phyloP scores from a whole-genome alignment of 2,329 filamentous ascomycete genomes.

The Scorias spongiosa region DNA sequence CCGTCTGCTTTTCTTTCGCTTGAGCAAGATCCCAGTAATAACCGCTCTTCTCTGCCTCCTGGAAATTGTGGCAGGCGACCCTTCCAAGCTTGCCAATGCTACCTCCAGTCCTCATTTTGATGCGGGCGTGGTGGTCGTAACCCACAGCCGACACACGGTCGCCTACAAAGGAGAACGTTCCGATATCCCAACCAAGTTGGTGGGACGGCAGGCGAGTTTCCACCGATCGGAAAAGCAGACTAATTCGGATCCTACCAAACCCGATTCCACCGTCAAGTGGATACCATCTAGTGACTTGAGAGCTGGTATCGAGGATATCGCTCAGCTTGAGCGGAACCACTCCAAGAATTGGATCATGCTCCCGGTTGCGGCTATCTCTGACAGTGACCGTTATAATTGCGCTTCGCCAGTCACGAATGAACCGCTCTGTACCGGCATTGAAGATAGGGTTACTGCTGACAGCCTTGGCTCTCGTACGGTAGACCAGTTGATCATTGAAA shows the following conservation, averaged over 20 bases:
- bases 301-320: constrained; percentile 74
- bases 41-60: constrained; percentile 39
- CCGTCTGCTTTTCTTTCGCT: constrained; percentile 31
- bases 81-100: constrained; percentile 57
- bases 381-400: constrained; percentile 76
- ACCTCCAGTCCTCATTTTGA: constrained; percentile 71
- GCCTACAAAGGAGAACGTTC: constrained; percentile 77
- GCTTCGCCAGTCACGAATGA: constrained; percentile 85
- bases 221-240: constrained; percentile 75
- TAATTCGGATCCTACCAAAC: constrained; percentile 79
- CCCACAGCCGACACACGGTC: constrained; percentile 50
- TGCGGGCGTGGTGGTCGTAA: constrained; percentile 48
- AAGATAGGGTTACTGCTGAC: constrained; percentile 92
- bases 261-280: constrained; percentile 87
- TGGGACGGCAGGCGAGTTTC: constrained; percentile 72
- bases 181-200: constrained; percentile 87
- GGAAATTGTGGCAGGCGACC: constrained; percentile 42
- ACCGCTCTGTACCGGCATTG: constrained; percentile 88
- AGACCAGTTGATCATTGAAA: constrained; percentile 75
- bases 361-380: constrained; percentile 71
- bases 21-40: constrained; percentile 41
- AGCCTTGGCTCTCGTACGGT: constrained; percentile 89
- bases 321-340: constrained; percentile 79
- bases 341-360: constrained; percentile 89
- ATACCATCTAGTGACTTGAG: constrained; percentile 83